Evolutionary conservation across 345 rosid genomes (phyloP), one percentile per base, ranked within the genome.

Genomic region (Gynandropsis gynandra): DNA sequence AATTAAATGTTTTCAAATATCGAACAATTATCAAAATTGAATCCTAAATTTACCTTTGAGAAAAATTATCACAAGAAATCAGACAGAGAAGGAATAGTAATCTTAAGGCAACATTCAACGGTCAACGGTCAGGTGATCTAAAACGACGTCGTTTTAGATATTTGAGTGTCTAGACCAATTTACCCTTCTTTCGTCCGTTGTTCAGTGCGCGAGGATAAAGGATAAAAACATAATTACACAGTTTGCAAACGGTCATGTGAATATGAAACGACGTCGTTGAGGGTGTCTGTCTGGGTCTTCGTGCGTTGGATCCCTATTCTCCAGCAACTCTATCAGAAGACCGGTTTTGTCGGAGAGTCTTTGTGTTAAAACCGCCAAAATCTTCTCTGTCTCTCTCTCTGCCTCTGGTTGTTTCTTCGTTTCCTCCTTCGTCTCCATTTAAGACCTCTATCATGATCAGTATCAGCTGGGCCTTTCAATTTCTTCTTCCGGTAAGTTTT

Each of bases 301-400:
- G 17, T 42, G 31, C 58, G 52, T 47, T 54, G 64, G 54, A 65
- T 52, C 70, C 70, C 71, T 66, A 59, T 66, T 54, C 65, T 66
- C 71, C 47, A 66, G 71, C 71, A n/a, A 59, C 11, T 59, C 44
- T 47, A 53, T 66, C 61, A 66, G 4, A 66, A 47, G 65, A 59
- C 21, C 71, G 65, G 9, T 47, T 21, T 59, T 66, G 53, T 38
- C 65, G 71, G 15, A 47, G 64, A 9, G 61, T 58, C 55, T 57
- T 47, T n/a, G n/a, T n/a, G 49, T 64, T 40, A 27, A 52, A 58
- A 65, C 59, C 49, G 64, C 70, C 44, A 52, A 43, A 64, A 33
- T 53, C 61, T 66, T 66, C 71, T 59, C 70, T 66, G 70, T 66
- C 65, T 66, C 56, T 47, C 29, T 59, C 61, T 66, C 65, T 53